Conservation (phyloP, 208 protist species). For the Trypanosoma boissoni region DNA sequence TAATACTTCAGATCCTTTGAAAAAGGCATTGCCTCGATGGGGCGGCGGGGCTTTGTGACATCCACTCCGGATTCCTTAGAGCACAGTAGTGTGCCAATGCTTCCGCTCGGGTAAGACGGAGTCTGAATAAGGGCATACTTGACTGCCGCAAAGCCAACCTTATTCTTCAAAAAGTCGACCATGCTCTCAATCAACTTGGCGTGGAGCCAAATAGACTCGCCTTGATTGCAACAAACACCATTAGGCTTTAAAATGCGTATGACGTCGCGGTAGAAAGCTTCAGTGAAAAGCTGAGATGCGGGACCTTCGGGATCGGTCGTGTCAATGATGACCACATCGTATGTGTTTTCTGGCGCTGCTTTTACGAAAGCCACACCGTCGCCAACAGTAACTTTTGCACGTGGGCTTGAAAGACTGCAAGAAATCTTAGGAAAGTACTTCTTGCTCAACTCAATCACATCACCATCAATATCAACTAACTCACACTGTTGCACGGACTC, state of each 20-base stretch:
- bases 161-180: conserved; percentile 71
- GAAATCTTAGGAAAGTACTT: conserved; percentile 82
- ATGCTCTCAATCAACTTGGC: conserved; percentile 89
- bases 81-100: conserved; percentile 88
- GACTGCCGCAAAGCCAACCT: conserved; percentile 76
- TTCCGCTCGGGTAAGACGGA: conserved; percentile 93
- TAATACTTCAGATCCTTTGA: conserved; percentile 85
- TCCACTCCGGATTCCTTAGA: conserved; percentile 61
- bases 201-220: conserved; percentile 92
- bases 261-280: conserved; percentile 82
- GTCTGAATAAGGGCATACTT: conserved; percentile 93
- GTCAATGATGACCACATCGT: conserved; percentile 96
- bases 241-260: conserved; percentile 73
- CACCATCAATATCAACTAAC: conserved; percentile 97
- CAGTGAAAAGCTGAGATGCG: conserved; percentile 84
- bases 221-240: conserved; percentile 89
- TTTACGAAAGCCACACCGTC: conserved; percentile 89
- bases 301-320: conserved; percentile 93
- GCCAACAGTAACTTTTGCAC: conserved; percentile 65
- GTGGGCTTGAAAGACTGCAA: conserved; percentile 65
- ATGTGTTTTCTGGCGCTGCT: conserved; percentile 65
- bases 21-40: conserved; percentile 65
- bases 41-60: conserved; percentile 52
- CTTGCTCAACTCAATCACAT: conserved; percentile 85
- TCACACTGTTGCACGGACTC: conserved; percentile 86